phyloP scores from a whole-genome alignment of 176 grass and related monocot genomes.

The Ampelocalamus luodianensis region DNA sequence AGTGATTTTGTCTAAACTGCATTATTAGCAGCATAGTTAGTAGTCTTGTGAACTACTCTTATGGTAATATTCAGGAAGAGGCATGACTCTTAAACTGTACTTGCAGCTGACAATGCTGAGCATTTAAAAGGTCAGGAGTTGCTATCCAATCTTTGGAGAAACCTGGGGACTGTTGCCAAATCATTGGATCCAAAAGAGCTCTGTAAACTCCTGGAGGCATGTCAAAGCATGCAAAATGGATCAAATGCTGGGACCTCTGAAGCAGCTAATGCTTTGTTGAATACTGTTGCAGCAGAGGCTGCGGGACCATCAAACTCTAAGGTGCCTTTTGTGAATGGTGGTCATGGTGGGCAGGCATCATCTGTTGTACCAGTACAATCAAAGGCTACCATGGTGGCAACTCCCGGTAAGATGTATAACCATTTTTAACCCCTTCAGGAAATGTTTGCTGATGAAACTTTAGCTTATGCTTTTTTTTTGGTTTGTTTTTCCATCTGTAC shows the following conservation, averaged over 20 bases:
- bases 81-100: slow-evolving; percentile 37
- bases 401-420: slow-evolving; percentile 61
- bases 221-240: slow-evolving; percentile 79
- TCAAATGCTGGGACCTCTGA: slow-evolving; percentile 67
- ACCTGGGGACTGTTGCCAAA: slow-evolving; percentile 71
- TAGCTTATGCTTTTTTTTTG: slow-evolving; percentile 17
- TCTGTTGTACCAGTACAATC: slow-evolving; percentile 58
- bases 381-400: slow-evolving; percentile 48
- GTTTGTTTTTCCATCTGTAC: slow-evolving; percentile 14
- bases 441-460: slow-evolving; percentile 32
- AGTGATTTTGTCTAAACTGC: not conserved
- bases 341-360: slow-evolving; percentile 50
- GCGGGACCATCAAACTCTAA: slow-evolving; percentile 58
- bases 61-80: slow-evolving; percentile 36
- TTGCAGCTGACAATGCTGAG: slow-evolving; percentile 74
- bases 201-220: slow-evolving; percentile 72
- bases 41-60: slow-evolving; percentile 17
- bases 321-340: slow-evolving; percentile 47
- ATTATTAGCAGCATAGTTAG: slow-evolving; percentile 20
- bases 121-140: slow-evolving; percentile 70
- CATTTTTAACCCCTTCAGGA: slow-evolving; percentile 1
- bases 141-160: slow-evolving; percentile 69
- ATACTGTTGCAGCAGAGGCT: slow-evolving; percentile 53
- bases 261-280: slow-evolving; percentile 58
- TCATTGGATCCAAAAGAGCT: slow-evolving; percentile 86